phyloP scores from a whole-genome alignment of 345 rosid genomes.

The Dimocarpus longan region DNA sequence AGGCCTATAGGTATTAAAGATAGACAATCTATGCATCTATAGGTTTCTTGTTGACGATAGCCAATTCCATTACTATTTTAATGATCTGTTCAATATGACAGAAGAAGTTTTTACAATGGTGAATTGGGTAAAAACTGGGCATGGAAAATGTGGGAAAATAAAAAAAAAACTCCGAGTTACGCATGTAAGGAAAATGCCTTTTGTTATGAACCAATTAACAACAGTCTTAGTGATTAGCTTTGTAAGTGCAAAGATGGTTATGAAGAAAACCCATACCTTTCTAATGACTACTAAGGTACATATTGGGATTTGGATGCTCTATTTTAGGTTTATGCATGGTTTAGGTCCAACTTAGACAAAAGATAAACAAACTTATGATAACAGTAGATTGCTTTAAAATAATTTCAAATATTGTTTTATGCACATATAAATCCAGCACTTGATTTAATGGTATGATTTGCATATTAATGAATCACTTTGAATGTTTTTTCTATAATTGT shows the following conservation, averaged over 20 bases:
- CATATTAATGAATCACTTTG: not conserved
- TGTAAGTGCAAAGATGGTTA: constrained; percentile 32
- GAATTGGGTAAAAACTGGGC: constrained; percentile 38
- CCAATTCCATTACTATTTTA: not conserved
- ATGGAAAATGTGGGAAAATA: constrained; percentile 16
- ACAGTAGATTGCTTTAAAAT: not conserved
- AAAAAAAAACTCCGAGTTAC: no score
- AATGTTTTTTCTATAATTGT: not conserved
- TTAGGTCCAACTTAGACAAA: no score
- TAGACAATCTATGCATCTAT: constrained; percentile 23
- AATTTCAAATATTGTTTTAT: not conserved
- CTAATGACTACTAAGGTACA: not conserved
- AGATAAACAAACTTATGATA: not conserved
- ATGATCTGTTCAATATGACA: not conserved
- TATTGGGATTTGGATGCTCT: no score
- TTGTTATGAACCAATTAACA: not conserved
- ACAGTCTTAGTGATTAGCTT: constrained; percentile 11
- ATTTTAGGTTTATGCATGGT: no score
- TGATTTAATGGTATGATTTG: not conserved
- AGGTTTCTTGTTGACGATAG: constrained; percentile 16
- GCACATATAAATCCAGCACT: not conserved
- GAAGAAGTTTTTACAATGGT: constrained; percentile 19
- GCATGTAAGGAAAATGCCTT: not conserved
- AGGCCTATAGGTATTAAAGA: not conserved
- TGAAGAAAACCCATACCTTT: constrained; percentile 34